phyloP scores from a whole-genome alignment of 352 stramenopile genomes.

The Globisporangium mamillatum region DNA sequence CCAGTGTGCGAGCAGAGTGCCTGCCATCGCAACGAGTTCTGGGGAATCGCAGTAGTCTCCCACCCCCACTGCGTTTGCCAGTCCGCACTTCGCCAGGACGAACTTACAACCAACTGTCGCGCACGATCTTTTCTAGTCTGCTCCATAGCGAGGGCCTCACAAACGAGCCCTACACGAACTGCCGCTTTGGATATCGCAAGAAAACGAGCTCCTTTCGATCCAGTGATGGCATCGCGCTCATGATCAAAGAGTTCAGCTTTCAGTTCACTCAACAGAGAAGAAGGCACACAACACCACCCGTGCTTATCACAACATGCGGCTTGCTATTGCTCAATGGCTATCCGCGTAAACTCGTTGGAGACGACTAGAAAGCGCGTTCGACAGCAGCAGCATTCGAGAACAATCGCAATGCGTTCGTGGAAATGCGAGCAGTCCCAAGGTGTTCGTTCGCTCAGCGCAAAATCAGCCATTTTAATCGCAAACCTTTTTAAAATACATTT shows the following conservation, averaged over 20 bases:
- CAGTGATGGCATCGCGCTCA: neutral
- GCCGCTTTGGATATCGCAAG: neutral
- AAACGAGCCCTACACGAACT: neutral
- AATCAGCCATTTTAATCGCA: neutral
- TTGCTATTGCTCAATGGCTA: neutral
- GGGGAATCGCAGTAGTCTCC: neutral
- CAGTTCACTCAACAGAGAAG: neutral
- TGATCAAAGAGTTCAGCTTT: neutral
- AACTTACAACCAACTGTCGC: neutral
- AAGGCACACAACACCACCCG: neutral
- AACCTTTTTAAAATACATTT: neutral
- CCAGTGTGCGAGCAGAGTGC: no score
- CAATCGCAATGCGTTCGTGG: neutral
- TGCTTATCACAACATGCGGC: neutral
- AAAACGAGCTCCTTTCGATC: neutral
- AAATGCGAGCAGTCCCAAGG: neutral
- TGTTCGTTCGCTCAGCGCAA: neutral
- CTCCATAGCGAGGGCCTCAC: neutral
- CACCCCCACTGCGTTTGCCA: neutral
- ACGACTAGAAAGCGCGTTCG: neutral
- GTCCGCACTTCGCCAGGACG: neutral
- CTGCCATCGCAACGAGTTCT: no score
- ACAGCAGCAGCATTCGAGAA: neutral
- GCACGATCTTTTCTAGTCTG: neutral
- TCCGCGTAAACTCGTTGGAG: neutral